These are phyloP conservation scores for Leccinum aurantiacum DNA, from an alignment of 768 basidiomycete species.

Conservation along the genomic window DNA sequence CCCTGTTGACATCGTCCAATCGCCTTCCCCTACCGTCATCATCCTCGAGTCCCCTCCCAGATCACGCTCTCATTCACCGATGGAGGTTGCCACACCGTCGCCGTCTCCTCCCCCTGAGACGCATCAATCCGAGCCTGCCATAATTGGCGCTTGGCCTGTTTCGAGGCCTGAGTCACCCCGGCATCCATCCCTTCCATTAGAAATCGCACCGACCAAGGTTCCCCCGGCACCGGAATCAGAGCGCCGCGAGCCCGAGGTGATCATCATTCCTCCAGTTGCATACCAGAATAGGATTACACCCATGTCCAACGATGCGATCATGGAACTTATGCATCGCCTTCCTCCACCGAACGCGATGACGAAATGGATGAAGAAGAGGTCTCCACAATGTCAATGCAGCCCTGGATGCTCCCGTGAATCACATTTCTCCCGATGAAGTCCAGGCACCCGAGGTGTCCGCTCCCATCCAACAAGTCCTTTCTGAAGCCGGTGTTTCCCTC, in stretches of 20 bases:
- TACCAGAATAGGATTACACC: constrained; percentile 16
- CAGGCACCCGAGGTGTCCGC: constrained; percentile 1
- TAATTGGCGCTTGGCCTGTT: constrained; percentile 46
- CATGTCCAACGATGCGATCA: constrained; percentile 7
- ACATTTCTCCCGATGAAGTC: neutral
- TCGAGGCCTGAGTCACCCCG: constrained; percentile 37
- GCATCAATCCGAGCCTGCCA: constrained; percentile 35
- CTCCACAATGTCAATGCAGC: neutral
- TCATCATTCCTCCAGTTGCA: constrained; percentile 1
- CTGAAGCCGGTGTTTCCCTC: neutral
- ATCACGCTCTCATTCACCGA: constrained; percentile 5
- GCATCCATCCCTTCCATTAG: constrained; percentile 14
- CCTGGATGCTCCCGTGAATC: neutral
- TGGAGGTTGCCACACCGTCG: constrained; percentile 41
- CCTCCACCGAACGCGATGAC: constrained; percentile 47
- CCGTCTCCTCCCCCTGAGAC: constrained; percentile 23
- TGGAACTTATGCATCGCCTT: constrained; percentile 20
- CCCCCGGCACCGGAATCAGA: constrained; percentile 1
- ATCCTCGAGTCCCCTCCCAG: too few relatives aligned
- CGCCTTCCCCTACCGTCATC: too few relatives aligned
- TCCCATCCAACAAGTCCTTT: constrained; percentile 1
- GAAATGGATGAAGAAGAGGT: constrained; percentile 33
- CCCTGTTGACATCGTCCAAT: too few relatives aligned
- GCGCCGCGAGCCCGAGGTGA: constrained; percentile 8
- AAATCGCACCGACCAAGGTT: constrained; percentile 10